These are phyloP conservation scores for Albugo candida DNA, from an alignment of 352 stramenopile species.

Conservation along the genomic window DNA sequence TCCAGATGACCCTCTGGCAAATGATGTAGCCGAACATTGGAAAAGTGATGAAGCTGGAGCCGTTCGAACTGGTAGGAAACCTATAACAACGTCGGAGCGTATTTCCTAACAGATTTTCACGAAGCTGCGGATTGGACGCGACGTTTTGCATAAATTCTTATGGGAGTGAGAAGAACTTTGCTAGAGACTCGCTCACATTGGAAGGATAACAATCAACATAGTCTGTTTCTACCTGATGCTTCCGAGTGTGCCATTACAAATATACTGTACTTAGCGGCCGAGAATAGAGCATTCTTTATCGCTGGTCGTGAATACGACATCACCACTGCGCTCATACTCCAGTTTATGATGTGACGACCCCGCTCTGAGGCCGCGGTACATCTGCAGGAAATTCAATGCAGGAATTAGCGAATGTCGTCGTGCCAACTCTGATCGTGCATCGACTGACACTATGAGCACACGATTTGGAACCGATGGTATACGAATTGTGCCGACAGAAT, in stretches of 20 bases:
- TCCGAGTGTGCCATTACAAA: not conserved
- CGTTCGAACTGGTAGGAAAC: slow-evolving; percentile 49
- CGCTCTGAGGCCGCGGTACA: no score
- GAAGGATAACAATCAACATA: not conserved
- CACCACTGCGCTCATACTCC: no score
- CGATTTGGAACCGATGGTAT: not conserved
- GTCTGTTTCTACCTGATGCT: not conserved
- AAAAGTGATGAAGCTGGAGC: slow-evolving; percentile 89
- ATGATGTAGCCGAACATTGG: slow-evolving; percentile 95
- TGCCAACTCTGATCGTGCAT: not conserved
- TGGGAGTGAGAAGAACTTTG: not conserved
- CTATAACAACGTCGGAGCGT: not conserved
- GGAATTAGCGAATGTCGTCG: not conserved
- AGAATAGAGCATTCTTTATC: not conserved
- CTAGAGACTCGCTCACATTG: not conserved
- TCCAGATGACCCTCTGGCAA: slow-evolving; percentile 93
- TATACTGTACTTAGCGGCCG: not conserved
- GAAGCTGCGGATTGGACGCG: not conserved
- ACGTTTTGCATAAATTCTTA: not conserved
- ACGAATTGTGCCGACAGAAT: not conserved
- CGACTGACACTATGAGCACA: not conserved
- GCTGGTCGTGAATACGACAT: not conserved
- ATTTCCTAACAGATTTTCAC: not conserved
- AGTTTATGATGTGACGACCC: no score
- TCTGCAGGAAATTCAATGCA: no score